Conservation (phyloP, 257 asterid genomes). For the Jaltomata sinuosa region DNA sequence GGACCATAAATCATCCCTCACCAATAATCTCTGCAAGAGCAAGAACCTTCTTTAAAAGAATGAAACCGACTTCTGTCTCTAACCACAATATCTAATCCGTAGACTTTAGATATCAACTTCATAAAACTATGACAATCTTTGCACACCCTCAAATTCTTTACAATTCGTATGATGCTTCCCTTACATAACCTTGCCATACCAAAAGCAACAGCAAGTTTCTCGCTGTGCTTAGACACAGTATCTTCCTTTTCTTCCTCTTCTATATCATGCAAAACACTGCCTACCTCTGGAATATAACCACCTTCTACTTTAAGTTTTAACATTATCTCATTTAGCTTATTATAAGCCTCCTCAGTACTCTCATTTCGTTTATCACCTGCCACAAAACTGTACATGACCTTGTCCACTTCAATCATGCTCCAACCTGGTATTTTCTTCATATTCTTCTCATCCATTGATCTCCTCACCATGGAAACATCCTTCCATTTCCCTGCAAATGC, state of each 20-base stretch:
- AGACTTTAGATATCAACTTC: constrained; percentile 55
- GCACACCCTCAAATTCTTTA: constrained; percentile 75
- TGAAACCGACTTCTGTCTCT: constrained; percentile 76
- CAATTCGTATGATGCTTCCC: constrained; percentile 33
- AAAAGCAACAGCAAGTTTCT: constrained; percentile 69
- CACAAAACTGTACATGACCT: constrained; percentile 33
- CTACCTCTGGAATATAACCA: constrained; percentile 48
- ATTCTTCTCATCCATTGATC: constrained; percentile 48
- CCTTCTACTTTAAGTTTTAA: constrained; percentile 37
- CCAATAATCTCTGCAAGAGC: constrained; percentile 72
- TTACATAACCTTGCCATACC: constrained; percentile 36
- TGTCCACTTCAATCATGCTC: constrained; percentile 68
- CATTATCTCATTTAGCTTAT: constrained; percentile 43
- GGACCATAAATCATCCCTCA: constrained; percentile 8
- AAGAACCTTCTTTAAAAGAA: constrained; percentile 38
- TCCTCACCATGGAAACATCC: constrained; percentile 42
- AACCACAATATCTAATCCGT: constrained; percentile 38
- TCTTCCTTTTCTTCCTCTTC: constrained; percentile 71
- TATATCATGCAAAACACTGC: constrained; percentile 42
- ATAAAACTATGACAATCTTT: constrained; percentile 62
- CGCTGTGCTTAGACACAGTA: constrained; percentile 50
- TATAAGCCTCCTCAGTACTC: constrained; percentile 33
- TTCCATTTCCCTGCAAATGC: constrained; percentile 77
- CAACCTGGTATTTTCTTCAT: constrained; percentile 62
- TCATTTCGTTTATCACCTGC: constrained; percentile 31